phyloP scores from a whole-genome alignment of 495 filamentous ascomycete species.

The Neurospora sp. region DNA sequence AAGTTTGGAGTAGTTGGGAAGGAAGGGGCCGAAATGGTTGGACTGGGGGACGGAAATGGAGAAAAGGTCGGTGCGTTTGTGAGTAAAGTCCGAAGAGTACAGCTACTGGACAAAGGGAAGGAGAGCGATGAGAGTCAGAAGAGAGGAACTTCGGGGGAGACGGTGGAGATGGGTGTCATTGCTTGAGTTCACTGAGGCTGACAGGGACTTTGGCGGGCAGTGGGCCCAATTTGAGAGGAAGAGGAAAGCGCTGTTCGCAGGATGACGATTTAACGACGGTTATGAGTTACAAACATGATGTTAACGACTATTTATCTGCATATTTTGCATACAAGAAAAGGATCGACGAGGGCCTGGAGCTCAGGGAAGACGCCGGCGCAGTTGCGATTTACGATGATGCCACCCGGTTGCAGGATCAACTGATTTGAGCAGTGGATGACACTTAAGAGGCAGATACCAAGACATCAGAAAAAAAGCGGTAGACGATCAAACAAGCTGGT shows the following conservation, averaged over 20 bases:
- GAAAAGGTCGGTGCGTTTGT: neutral
- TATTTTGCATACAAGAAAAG: neutral
- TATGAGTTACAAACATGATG: neutral
- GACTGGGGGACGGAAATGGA: slow-evolving; percentile 5
- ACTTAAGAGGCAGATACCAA: neutral
- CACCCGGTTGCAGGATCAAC: neutral
- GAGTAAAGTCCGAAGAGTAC: neutral
- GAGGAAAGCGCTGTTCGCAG: no score
- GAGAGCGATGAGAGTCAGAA: neutral
- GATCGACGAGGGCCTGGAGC: neutral
- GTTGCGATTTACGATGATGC: neutral
- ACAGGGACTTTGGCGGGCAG: neutral
- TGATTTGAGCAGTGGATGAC: neutral
- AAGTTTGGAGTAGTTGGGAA: slow-evolving; percentile 9
- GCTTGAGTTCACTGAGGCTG: neutral
- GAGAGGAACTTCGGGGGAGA: neutral
- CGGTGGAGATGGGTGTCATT: neutral
- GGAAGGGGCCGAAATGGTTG: slow-evolving; percentile 12
- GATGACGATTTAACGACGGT: neutral
- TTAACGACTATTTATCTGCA: neutral
- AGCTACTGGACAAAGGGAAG: neutral
- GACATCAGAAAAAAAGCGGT: neutral
- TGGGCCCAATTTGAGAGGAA: neutral
- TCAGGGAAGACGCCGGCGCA: neutral
- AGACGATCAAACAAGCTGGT: neutral